Conservation (phyloP, 1,284 basidiomycete species). For the Rhodotorula sp. region DNA sequence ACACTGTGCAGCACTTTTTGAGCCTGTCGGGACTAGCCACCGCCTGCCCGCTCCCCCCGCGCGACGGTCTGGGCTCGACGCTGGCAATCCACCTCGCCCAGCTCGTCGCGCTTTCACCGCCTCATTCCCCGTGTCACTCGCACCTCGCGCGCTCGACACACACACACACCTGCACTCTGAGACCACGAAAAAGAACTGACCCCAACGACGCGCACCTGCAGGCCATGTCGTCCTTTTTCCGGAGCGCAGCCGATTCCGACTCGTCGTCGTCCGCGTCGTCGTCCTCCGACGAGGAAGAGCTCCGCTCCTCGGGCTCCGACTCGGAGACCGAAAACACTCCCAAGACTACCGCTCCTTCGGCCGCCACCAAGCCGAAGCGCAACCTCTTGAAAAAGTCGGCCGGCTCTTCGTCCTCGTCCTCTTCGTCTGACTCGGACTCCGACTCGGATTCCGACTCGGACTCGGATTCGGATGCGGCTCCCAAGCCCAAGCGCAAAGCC, state of each 20-base stretch:
- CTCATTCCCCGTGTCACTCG: no score
- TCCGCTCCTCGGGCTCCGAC: constrained; percentile 67
- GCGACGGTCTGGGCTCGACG: no score
- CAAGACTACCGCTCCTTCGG: constrained; percentile 54
- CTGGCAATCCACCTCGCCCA: no score
- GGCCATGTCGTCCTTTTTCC: constrained; percentile 78
- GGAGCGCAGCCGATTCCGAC: constrained; percentile 75
- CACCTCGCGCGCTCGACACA: no score
- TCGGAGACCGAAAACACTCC: constrained; percentile 60
- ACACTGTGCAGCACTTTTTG: no score
- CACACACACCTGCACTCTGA: no score
- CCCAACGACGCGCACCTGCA: constrained; percentile 44
- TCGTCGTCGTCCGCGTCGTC: constrained; percentile 57
- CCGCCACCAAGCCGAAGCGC: constrained; percentile 62
- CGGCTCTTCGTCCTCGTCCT: constrained; percentile 56
- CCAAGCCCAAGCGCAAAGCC: constrained; percentile 42
- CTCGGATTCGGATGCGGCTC: constrained; percentile 50
- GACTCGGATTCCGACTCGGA: constrained; percentile 50
- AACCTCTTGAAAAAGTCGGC: constrained; percentile 56
- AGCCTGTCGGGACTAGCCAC: no score
- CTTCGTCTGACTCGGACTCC: constrained; percentile 47
- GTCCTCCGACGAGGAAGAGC: constrained; percentile 71
- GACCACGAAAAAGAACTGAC: neutral
- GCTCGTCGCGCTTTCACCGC: no score
- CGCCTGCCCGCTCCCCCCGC: no score